phyloP scores from a whole-genome alignment of 2,329 filamentous ascomycete species.

The Xylariomycetidae sp. region DNA sequence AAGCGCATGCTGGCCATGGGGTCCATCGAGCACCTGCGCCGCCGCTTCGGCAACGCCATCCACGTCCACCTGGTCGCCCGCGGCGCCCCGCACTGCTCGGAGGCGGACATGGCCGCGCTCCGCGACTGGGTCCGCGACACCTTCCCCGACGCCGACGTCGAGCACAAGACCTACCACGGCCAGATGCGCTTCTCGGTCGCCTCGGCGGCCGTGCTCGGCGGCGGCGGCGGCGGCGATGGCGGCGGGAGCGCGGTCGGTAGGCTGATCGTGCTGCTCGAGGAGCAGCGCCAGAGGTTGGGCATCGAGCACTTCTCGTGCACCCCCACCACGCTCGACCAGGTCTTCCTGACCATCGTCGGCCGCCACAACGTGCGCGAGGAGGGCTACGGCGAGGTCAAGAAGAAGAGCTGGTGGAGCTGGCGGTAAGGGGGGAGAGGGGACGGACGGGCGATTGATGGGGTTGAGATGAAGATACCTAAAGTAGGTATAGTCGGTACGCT shows the following conservation, averaged over 20 bases:
- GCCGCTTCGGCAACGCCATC: conserved; percentile 69
- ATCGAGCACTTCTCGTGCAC: conserved; percentile 83
- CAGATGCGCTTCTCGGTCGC: conserved; percentile 81
- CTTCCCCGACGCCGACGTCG: conserved; percentile 62
- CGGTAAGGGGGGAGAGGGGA: conserved; percentile 5
- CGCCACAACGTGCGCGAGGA: conserved; percentile 76
- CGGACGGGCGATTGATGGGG: too few species aligned
- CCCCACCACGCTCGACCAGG: conserved; percentile 83
- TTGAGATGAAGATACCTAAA: too few species aligned
- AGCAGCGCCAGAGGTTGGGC: conserved; percentile 59
- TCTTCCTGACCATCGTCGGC: conserved; percentile 80
- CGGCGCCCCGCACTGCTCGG: conserved; percentile 65
- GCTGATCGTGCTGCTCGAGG: conserved; percentile 68
- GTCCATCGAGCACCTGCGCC: conserved; percentile 64
- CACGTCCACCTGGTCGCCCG: conserved; percentile 76
- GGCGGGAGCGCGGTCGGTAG: conserved; percentile 52
- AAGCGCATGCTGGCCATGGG: conserved; percentile 80
- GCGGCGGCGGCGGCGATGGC: conserved; percentile 32
- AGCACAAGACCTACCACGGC: conserved; percentile 72
- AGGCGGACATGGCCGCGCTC: conserved; percentile 61
- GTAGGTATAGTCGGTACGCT: too few species aligned
- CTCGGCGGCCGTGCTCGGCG: conserved; percentile 33
- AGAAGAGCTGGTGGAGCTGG: conserved; percentile 19
- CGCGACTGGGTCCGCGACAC: conserved; percentile 56
- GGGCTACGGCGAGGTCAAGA: conserved; percentile 26